Evolutionary conservation across 148 eudicot genomes (phyloP), one percentile per base, ranked within the genome.

Genomic region (Fagopyrum homotropicum): DNA sequence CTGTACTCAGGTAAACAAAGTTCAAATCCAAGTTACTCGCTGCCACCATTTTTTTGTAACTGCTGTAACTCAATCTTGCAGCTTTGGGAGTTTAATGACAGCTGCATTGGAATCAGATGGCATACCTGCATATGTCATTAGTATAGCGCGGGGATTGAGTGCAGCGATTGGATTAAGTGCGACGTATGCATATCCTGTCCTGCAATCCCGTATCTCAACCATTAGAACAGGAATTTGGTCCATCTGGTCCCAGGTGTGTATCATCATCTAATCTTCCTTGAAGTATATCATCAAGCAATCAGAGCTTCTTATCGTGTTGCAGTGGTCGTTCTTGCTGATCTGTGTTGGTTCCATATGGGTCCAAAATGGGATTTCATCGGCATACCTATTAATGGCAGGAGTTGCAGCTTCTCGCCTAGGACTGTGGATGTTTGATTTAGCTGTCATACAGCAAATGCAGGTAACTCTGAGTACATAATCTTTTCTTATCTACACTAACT

Each of bases 381-480:
- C 95, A 16, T 90, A 85, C 73, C 59, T 90, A 86, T 80, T 94
- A 69, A 94, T 94, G 97, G 90, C 73, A 2, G 97, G 98, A 57
- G 98, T 94, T 72, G 95, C 96, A 52, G 82, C 76, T 17, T 94
- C 98, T 55, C 98, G 98, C 51, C 89, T 94, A 30, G 98, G 98
- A 73, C 83, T 94, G 19, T 94, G 98, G 98, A 87, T 91, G 93
- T 94, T 94, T 75, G 98, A 94, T 77, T 88, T 94, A 76, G 85
- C 98, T 7, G 98, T 91, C 78, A 86, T 91, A 75, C 98, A 91
- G 72, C 95, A 89, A 81, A 94, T 94, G 98, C 98, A 94, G 93
- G 98, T 89, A 7, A 1, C 9, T 19, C 60, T 73, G 75, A 73
- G 5, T 35, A 12, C 19, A 46, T 56, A 56, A 56, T 56, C 26